Conservation (phyloP, 768 basidiomycete genomes). For the Hirschioporus abietinus region DNA sequence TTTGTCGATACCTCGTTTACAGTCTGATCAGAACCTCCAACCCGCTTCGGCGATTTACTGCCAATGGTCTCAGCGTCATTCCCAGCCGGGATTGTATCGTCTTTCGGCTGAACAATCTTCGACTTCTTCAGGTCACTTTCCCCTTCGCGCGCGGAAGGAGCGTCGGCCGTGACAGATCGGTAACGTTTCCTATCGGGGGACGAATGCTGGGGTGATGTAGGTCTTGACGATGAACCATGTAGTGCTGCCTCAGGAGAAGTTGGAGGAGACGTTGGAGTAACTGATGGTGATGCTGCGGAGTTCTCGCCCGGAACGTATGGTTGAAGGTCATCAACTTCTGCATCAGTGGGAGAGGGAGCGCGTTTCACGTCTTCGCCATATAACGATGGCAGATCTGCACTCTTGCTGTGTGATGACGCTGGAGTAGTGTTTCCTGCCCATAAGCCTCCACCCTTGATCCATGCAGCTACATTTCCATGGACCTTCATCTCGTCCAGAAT, state of each 20-base stretch:
- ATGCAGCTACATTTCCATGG: constrained; percentile 61
- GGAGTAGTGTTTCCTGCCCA: constrained; percentile 7
- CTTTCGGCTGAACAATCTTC: constrained; percentile 2
- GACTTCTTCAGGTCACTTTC: constrained; percentile 1
- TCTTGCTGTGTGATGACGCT: not conserved
- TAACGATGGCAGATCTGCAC: not conserved
- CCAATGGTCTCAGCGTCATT: constrained; percentile 1
- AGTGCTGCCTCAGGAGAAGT: not conserved
- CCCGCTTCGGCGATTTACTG: not conserved
- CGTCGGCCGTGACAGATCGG: not conserved
- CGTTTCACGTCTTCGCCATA: not conserved
- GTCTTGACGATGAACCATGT: not conserved
- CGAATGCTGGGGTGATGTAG: not conserved
- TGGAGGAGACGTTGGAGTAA: not conserved
- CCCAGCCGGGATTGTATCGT: not conserved
- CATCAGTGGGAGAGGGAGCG: not conserved
- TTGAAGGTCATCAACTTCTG: not conserved
- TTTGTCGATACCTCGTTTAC: not conserved
- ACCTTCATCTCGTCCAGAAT: constrained; percentile 53
- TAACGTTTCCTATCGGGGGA: not conserved
- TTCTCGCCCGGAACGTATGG: not conserved
- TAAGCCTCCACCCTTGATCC: constrained; percentile 58
- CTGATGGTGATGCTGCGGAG: not conserved
- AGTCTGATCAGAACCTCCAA: not conserved
- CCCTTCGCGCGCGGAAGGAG: not conserved